A percentile compares a stretch with the other conserved stretches of the same genome.
Conservation (phyloP, 257 asterid species). For the Solanum rostratum region DNA sequence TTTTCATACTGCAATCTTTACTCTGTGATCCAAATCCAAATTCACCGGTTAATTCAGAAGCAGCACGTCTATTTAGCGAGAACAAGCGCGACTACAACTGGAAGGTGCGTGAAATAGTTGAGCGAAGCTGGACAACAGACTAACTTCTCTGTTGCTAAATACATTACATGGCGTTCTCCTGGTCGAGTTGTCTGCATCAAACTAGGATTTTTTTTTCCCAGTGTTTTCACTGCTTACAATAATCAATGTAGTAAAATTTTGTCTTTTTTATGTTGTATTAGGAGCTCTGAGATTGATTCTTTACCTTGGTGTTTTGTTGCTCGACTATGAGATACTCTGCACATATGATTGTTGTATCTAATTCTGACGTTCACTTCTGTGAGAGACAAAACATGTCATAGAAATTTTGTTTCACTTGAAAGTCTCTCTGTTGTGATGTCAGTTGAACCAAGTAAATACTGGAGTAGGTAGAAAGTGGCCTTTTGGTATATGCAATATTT, state of each 20-base stretch:
- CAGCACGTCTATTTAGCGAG: conserved; percentile 66
- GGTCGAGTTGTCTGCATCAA: conserved; percentile 15
- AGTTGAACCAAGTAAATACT: neutral
- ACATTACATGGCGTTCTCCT: conserved; percentile 10
- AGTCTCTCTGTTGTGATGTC: neutral
- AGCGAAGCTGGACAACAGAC: conserved; percentile 88
- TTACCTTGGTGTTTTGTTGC: conserved; percentile 12
- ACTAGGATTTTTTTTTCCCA: neutral
- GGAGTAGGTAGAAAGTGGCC: neutral
- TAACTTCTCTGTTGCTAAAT: conserved; percentile 5
- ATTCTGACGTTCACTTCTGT: neutral
- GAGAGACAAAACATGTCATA: neutral
- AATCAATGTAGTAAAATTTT: conserved; percentile 10
- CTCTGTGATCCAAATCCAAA: conserved; percentile 74
- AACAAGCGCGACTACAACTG: conserved; percentile 80
- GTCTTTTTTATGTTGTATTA: conserved; percentile 8
- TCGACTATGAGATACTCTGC: conserved; percentile 10
- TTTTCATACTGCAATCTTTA: conserved; percentile 39
- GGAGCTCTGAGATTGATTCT: conserved; percentile 21
- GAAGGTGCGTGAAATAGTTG: conserved; percentile 72
- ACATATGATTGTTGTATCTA: conserved; percentile 23
- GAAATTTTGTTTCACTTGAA: neutral
- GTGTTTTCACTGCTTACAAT: conserved; percentile 4
- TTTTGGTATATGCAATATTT: neutral
- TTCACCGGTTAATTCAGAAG: conserved; percentile 82